These are phyloP conservation scores for Drechslerella coelobrocha DNA, from an alignment of 2,329 filamentous ascomycete species.

Conservation along the genomic window DNA sequence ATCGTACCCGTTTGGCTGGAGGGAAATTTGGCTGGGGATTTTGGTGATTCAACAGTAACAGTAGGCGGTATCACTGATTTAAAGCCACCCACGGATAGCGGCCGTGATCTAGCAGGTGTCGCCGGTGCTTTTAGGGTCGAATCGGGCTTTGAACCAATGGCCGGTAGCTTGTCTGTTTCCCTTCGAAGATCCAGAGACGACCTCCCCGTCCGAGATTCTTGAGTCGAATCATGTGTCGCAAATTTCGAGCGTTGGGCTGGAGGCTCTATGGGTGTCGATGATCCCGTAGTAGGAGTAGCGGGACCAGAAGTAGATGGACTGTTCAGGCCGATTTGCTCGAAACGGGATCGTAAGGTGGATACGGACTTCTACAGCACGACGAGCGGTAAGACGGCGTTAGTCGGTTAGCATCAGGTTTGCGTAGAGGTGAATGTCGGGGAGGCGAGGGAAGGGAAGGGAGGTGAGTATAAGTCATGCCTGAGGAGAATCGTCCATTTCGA, in stretches of 20 bases:
- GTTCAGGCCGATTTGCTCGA: constrained; percentile 70
- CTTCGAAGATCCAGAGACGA: constrained; percentile 49
- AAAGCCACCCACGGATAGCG: constrained; percentile 28
- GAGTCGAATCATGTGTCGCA: constrained; percentile 46
- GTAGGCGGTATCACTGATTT: constrained; percentile 50
- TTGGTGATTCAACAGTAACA: constrained; percentile 54
- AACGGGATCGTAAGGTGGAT: constrained; percentile 79
- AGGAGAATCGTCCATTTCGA: constrained; percentile 49
- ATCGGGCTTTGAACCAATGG: constrained; percentile 29
- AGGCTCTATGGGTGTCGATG: constrained; percentile 59
- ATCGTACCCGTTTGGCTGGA: constrained; percentile 13
- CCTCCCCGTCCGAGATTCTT: constrained; percentile 53
- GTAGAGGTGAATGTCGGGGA: not conserved
- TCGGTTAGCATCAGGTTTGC: constrained; percentile 10
- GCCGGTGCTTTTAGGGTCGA: constrained; percentile 28
- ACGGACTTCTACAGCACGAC: constrained; percentile 72
- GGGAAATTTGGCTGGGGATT: constrained; percentile 50
- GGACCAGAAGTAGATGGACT: constrained; percentile 58
- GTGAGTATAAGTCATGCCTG: constrained; percentile 23
- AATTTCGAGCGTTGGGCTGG: constrained; percentile 53
- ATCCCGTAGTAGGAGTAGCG: constrained; percentile 32
- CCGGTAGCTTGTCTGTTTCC: constrained; percentile 51
- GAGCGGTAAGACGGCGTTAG: not conserved
- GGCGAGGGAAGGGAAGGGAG: not conserved
- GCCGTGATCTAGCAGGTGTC: constrained; percentile 32